A percentile compares a stretch with the other conserved stretches of the same genome.
Conservation (phyloP, 768 basidiomycete genomes). For the Podaxis sp. region DNA sequence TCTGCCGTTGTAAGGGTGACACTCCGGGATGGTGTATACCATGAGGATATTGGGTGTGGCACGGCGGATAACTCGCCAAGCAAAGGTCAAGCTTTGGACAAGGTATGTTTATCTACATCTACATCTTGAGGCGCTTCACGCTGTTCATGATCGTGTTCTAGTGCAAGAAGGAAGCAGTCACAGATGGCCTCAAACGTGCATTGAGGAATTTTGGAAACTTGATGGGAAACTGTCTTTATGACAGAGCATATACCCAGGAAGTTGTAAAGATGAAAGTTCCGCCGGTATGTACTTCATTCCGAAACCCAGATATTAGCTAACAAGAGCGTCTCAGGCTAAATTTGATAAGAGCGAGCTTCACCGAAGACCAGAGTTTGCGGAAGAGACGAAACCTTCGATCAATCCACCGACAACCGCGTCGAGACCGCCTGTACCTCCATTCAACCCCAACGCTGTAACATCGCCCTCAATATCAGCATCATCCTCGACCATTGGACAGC, state of each 20-base stretch:
- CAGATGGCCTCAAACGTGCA: slow-evolving; percentile 90
- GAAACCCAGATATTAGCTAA: neutral
- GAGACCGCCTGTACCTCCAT: slow-evolving; percentile 3
- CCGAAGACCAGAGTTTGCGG: slow-evolving; percentile 68
- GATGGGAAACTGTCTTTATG: slow-evolving; percentile 96
- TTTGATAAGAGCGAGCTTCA: slow-evolving; percentile 68
- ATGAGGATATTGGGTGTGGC: slow-evolving; percentile 95
- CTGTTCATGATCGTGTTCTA: slow-evolving; percentile 29
- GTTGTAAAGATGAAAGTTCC: slow-evolving; percentile 85
- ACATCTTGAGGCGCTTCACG: neutral
- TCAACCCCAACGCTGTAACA: slow-evolving; percentile 1
- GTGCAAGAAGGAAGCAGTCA: slow-evolving; percentile 99
- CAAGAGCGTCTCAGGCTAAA: slow-evolving; percentile 46
- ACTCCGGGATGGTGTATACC: slow-evolving; percentile 81
- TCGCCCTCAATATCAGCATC: slow-evolving; percentile 7
- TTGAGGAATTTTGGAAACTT: slow-evolving; percentile 92
- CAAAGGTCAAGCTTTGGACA: slow-evolving; percentile 87
- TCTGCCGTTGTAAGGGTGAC: slow-evolving; percentile 88
- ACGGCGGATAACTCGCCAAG: slow-evolving; percentile 79
- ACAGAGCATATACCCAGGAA: slow-evolving; percentile 85
- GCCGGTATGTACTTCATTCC: slow-evolving; percentile 54
- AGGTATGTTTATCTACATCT: slow-evolving; percentile 51
- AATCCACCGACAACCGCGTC: slow-evolving; percentile 10
- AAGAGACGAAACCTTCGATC: slow-evolving; percentile 32
- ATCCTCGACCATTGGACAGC: neutral